Conservation (phyloP, 345 rosid genomes). For the Raphanus raphanistrum region DNA sequence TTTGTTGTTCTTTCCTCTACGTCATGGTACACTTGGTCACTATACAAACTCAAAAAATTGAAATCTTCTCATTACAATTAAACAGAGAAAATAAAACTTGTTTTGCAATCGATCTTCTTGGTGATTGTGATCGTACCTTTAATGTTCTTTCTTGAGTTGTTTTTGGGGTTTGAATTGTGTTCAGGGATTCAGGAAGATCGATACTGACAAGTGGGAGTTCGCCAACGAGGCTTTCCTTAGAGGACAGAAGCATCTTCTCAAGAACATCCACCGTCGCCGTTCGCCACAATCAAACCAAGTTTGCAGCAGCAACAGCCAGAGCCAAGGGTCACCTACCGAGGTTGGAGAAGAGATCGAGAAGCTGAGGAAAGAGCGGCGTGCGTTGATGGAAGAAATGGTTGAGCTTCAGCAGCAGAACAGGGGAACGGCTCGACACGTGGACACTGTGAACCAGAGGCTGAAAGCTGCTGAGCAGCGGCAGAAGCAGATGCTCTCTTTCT, state of each 20-base stretch:
- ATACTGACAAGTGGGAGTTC: slow-evolving; percentile 92
- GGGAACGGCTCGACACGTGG: slow-evolving; percentile 54
- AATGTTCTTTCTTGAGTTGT: slow-evolving; percentile 36
- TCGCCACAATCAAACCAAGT: slow-evolving; percentile 61
- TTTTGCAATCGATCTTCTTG: slow-evolving; percentile 2
- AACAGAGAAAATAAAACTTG: not conserved
- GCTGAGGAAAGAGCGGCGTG: slow-evolving; percentile 59
- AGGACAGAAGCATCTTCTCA: slow-evolving; percentile 80
- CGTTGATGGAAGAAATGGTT: slow-evolving; percentile 59
- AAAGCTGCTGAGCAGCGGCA: slow-evolving; percentile 71
- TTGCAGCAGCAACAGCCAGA: slow-evolving; percentile 37
- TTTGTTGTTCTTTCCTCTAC: not conserved
- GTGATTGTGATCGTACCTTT: not conserved
- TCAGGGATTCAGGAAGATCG: slow-evolving; percentile 84
- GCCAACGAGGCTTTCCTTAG: slow-evolving; percentile 80
- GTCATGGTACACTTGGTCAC: not conserved
- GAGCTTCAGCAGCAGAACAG: slow-evolving; percentile 62
- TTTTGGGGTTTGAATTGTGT: slow-evolving; percentile 36
- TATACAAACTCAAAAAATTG: not conserved
- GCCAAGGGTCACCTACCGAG: slow-evolving; percentile 53
- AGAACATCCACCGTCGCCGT: slow-evolving; percentile 82
- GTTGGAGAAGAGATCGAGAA: slow-evolving; percentile 63
- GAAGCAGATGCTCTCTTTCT: slow-evolving; percentile 71
- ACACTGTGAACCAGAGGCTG: slow-evolving; percentile 57
- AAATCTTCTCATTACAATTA: not conserved